Percentiles rank a stretch among this genome's conserved stretches.
Conservation (phyloP, 108 stramenopile species). For the Cyclotella baltica region DNA sequence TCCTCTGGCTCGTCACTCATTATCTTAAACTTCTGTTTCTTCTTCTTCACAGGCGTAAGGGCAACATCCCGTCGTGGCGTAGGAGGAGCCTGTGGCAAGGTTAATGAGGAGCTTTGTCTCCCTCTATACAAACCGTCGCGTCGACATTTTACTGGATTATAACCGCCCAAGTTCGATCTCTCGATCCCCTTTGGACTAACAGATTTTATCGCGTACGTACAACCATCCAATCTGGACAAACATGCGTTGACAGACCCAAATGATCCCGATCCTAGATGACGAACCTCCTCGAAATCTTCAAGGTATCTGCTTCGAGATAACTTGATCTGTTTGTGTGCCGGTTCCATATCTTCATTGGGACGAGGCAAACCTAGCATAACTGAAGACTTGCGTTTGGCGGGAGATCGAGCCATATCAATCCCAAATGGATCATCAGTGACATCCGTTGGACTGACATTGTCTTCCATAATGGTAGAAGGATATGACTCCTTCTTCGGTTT, state of each 20-base stretch:
- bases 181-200: slow-evolving; percentile 31
- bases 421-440: slow-evolving; percentile 8
- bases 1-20: slow-evolving; percentile 38
- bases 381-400: slow-evolving; percentile 19
- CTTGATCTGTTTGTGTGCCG: slow-evolving; percentile 1
- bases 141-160: neutral
- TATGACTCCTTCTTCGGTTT: slow-evolving; percentile 16
- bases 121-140: slow-evolving; percentile 4
- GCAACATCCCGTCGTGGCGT: slow-evolving; percentile 27
- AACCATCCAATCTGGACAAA: slow-evolving; percentile 50
- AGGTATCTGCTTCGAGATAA: slow-evolving; percentile 36
- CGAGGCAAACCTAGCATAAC: neutral
- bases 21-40: slow-evolving; percentile 53
- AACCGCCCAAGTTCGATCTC: slow-evolving; percentile 1
- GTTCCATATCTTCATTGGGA: neutral
- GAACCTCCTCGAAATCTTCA: slow-evolving; percentile 48
- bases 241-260: slow-evolving; percentile 53
- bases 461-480: neutral
- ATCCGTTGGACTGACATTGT: slow-evolving; percentile 19
- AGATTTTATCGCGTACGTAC: slow-evolving; percentile 53
- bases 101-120: neutral
- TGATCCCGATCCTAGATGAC: slow-evolving; percentile 47
- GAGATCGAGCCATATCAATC: neutral
- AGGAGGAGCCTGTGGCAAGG: slow-evolving; percentile 5
- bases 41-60: slow-evolving; percentile 28